phyloP scores from a whole-genome alignment of 2,329 filamentous ascomycete genomes.

The Macrophomina phaseolina region DNA sequence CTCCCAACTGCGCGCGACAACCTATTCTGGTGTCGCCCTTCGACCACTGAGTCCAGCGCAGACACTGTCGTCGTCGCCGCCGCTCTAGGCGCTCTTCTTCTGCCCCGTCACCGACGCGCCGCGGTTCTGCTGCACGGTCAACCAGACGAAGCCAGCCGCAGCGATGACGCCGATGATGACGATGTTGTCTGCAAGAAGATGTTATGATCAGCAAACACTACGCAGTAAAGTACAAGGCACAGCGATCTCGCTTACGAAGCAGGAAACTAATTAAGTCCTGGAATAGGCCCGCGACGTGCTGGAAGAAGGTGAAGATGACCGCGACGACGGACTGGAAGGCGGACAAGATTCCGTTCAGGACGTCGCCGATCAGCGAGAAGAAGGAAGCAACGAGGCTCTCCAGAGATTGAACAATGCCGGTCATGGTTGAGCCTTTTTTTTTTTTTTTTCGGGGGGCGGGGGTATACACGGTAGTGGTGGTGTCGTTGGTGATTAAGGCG shows the following conservation, averaged over 20 bases:
- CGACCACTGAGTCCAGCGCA: background rate
- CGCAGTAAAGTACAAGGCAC: too few relatives aligned
- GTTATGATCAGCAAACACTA: background rate
- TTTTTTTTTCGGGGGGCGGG: too few relatives aligned
- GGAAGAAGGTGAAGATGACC: conserved; percentile 20
- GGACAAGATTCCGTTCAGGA: conserved; percentile 18
- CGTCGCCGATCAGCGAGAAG: conserved; percentile 22
- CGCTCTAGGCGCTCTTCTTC: conserved; percentile 8
- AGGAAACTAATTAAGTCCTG: conserved; percentile 13
- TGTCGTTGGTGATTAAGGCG: background rate
- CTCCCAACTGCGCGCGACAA: too few relatives aligned
- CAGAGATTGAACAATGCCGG: conserved; percentile 15
- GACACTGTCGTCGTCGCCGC: background rate
- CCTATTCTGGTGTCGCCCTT: background rate
- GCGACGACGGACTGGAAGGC: conserved; percentile 7
- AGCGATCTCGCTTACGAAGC: conserved; percentile 1
- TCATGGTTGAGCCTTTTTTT: background rate
- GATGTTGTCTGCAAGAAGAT: conserved; percentile 18
- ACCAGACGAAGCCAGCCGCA: background rate
- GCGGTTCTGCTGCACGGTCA: conserved; percentile 13
- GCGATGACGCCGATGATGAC: conserved; percentile 14
- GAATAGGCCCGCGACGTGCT: conserved; percentile 5
- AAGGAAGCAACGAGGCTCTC: conserved; percentile 22
- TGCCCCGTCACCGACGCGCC: background rate
- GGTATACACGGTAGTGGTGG: background rate